Evolutionary conservation across 148 eudicot genomes (phyloP).

Genomic region (Linanthus parryae): DNA sequence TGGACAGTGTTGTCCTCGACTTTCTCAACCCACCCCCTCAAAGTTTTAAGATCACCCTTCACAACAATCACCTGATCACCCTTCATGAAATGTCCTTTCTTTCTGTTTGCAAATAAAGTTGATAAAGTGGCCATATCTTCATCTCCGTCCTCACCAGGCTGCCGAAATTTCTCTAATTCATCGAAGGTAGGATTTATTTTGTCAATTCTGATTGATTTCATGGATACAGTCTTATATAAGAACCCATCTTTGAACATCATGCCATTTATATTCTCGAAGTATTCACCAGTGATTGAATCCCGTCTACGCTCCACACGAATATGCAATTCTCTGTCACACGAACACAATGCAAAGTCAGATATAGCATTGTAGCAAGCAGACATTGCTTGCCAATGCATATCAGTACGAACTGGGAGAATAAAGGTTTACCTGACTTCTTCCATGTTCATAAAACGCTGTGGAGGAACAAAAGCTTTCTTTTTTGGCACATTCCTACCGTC

Average conservation of each 20-base stretch:
- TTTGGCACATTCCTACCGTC: constrained; percentile 91
- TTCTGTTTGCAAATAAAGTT: constrained; percentile 84
- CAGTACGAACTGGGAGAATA: constrained; percentile 5
- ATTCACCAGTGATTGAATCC: constrained; percentile 79
- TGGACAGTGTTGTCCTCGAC: constrained; percentile 93
- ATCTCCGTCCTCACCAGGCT: constrained; percentile 73
- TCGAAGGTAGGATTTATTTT: constrained; percentile 91
- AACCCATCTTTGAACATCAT: constrained; percentile 98
- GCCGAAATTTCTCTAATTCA: constrained; percentile 91
- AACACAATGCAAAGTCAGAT: constrained; percentile 8
- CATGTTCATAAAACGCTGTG: constrained; percentile 83
- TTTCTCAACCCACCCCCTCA: constrained; percentile 96
- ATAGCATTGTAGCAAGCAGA: background rate
- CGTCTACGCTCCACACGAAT: constrained; percentile 86
- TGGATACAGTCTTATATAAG: constrained; percentile 69
- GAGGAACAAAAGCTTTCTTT: constrained; percentile 85
- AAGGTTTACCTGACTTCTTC: constrained; percentile 85
- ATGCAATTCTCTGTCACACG: constrained; percentile 60
- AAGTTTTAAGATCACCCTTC: constrained; percentile 89
- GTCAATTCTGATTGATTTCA: constrained; percentile 75
- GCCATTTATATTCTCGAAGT: constrained; percentile 71
- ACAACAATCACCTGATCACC: constrained; percentile 88
- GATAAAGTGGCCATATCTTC: constrained; percentile 83
- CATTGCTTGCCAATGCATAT: background rate
- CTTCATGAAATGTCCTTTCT: constrained; percentile 99